phyloP scores from a whole-genome alignment of 192 early-diverging fungal species.

The Borealophlyctis nickersoniae region DNA sequence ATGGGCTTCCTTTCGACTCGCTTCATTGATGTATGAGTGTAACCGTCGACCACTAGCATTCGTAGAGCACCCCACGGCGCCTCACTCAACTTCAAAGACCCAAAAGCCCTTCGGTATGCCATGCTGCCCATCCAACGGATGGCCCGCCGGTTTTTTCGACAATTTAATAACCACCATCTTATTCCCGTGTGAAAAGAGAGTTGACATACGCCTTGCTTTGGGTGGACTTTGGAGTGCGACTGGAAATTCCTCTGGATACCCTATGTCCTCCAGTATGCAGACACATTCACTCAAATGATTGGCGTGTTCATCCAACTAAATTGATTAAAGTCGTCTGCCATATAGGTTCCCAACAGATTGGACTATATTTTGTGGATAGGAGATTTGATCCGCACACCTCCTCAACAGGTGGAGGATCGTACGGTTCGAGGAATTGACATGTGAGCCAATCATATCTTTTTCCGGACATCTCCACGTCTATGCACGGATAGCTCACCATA shows the following conservation, averaged over 20 bases:
- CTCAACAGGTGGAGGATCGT: neutral
- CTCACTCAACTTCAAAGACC: conserved; percentile 64
- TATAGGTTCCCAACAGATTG: conserved; percentile 38
- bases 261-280: conserved; percentile 62
- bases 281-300: neutral
- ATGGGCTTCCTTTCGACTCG: conserved; percentile 2
- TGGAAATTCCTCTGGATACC: conserved; percentile 66
- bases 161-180: neutral
- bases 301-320: neutral
- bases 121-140: neutral
- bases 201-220: conserved; percentile 60
- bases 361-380: conserved; percentile 72
- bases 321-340: neutral
- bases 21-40: neutral
- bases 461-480: no score
- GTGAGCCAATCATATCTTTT: conserved; percentile 33
- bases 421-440: conserved; percentile 57
- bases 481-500: no score
- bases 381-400: conserved; percentile 42
- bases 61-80: conserved; percentile 15
- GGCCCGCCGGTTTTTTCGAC: neutral
- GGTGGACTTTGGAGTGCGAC: conserved; percentile 56
- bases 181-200: conserved; percentile 41
- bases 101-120: conserved; percentile 52
- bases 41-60: neutral